Percentiles rank a stretch among this genome's conserved stretches.
Evolutionary conservation across 345 rosid species (phyloP).

Genomic region (Odontarrhena argentea): DNA sequence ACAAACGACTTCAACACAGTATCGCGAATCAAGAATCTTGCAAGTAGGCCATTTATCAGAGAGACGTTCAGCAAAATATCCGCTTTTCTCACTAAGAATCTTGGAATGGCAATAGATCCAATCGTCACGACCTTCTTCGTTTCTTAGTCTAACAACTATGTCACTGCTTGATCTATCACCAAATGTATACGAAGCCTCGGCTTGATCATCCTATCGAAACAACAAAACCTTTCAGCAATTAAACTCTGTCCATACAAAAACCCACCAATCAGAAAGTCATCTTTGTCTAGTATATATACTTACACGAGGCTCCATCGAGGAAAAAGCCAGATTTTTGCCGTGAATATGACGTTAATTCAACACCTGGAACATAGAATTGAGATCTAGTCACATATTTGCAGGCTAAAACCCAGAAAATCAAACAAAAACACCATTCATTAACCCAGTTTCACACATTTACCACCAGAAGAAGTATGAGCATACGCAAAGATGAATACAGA

Average conservation of each 20-base stretch:
- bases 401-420: neutral
- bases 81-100: conserved; percentile 67
- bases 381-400: conserved; percentile 3
- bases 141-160: conserved; percentile 83
- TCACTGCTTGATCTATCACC: conserved; percentile 86
- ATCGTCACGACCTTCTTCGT: conserved; percentile 79
- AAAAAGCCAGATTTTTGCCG: neutral
- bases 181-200: conserved; percentile 49
- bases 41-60: conserved; percentile 93
- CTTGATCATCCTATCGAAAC: conserved; percentile 40
- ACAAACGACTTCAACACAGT: conserved; percentile 84
- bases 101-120: conserved; percentile 84
- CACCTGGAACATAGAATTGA: conserved; percentile 33
- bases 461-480: neutral
- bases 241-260: neutral
- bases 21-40: conserved; percentile 88
- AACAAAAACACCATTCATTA: conserved; percentile 19
- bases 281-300: conserved; percentile 12
- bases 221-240: conserved; percentile 8
- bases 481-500: conserved; percentile 20
- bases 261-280: conserved; percentile 4
- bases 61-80: conserved; percentile 83
- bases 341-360: conserved; percentile 4
- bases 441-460: conserved; percentile 1
- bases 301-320: conserved; percentile 41